Base-by-base conservation (phyloP, 2,329 filamentous ascomycete species). In the Colletotrichum endophyticum region DNA sequence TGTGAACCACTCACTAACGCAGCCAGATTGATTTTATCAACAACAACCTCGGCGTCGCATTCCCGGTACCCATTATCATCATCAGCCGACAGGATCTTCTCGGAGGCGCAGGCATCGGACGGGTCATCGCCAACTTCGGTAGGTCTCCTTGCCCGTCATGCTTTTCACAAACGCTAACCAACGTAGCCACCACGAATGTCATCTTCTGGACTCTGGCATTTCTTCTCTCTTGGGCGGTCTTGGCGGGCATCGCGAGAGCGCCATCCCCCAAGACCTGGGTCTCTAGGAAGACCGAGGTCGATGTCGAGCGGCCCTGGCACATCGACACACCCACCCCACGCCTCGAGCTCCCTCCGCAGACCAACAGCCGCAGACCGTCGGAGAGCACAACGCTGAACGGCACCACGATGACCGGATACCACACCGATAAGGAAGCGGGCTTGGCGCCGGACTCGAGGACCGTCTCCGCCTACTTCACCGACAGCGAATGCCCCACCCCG, bases 1-100 rank as follows among this genome's bases (percentile, higher is more conserved):
- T 27, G 16, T 5, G 2, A 13, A 15, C 68, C 25, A 63, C 77
- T n/a, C 19, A 30, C 67, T 77, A 5, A 73, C 27, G n/a, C 3
- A 13, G 6, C 3, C 66, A 90, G 88, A 84, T 89, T 27, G 85
- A 90, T 64, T 84, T 90, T 12, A 84, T 90, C 70, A 91, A 91
- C 77, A 81, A 84, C 4, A 87, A 91, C 79, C 86, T 91, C 78
- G 88, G 89, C 0, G 80, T 90, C 8, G 89, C 87, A 5, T 91
- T 91, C 78, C 86, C 87, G 0, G 84, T 90, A 4, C 89, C 89
- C 0, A 84, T 91, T 4, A 81, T 89, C 3, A 87, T 87, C 83
- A 84, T 90, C 16, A 85, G 86, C 53, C 79, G 82, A n/a, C 79
- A 80, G 4, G 76, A 85, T 8, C 78, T 84, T 13, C 77, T 86